phyloP scores from a whole-genome alignment of 192 early-diverging fungal genomes.

The Coemansia furcata region DNA sequence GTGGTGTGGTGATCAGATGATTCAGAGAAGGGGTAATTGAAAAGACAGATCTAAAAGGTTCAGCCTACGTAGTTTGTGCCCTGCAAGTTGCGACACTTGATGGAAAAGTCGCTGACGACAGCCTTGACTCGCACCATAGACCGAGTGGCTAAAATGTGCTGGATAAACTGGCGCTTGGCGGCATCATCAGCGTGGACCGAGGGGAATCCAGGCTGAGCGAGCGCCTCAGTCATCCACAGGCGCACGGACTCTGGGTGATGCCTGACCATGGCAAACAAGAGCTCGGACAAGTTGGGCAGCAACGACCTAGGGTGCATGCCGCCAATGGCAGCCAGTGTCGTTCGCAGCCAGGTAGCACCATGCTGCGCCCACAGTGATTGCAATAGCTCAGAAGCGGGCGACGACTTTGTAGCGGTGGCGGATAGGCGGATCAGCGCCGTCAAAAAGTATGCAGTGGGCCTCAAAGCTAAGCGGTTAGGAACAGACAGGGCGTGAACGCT shows the following conservation, averaged over 20 bases:
- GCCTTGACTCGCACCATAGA: slow-evolving; percentile 34
- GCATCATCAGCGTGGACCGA: slow-evolving; percentile 20
- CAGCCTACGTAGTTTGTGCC: slow-evolving; percentile 16
- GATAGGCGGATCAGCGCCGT: slow-evolving; percentile 33
- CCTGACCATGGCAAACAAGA: slow-evolving; percentile 43
- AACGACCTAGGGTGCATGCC: slow-evolving; percentile 47
- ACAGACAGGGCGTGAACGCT: slow-evolving; percentile 41
- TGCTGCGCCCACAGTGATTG: slow-evolving; percentile 22
- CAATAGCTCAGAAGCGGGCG: slow-evolving; percentile 14
- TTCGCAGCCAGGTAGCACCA: slow-evolving; percentile 37
- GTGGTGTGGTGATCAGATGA: background rate
- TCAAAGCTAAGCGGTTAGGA: slow-evolving; percentile 42
- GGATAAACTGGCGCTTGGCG: slow-evolving; percentile 36
- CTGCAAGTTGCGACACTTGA: slow-evolving; percentile 42
- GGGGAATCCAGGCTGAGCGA: slow-evolving; percentile 30
- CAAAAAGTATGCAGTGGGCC: slow-evolving; percentile 39
- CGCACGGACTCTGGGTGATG: slow-evolving; percentile 20
- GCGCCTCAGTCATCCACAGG: slow-evolving; percentile 23
- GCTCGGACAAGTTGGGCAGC: slow-evolving; percentile 43
- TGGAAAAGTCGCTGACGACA: slow-evolving; percentile 33
- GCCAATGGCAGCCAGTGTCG: slow-evolving; percentile 42
- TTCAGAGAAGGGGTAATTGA: background rate
- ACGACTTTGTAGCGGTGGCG: background rate
- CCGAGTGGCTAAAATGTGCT: slow-evolving; percentile 32
- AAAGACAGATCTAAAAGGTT: background rate